Conservation (phyloP, 441 rosid species). For the Geranium incanum region DNA sequence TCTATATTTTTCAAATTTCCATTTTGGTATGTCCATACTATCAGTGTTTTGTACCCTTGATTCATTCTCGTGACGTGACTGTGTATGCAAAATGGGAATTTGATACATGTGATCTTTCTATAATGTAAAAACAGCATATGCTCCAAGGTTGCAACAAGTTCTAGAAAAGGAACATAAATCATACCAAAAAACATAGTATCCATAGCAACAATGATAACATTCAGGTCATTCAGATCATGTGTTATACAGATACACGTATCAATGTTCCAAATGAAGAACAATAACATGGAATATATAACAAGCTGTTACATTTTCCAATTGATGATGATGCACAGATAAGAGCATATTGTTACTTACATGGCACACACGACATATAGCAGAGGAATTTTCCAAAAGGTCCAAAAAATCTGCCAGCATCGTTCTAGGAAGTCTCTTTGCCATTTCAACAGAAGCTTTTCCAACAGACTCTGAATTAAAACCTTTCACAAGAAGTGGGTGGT, state of each 20-base stretch:
- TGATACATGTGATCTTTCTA: no score
- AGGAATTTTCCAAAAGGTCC: slow-evolving; percentile 46
- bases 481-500: slow-evolving; percentile 80
- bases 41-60: no score
- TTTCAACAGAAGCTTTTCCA: slow-evolving; percentile 56
- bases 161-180: no score
- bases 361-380: slow-evolving; percentile 67
- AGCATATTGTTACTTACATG: slow-evolving; percentile 38
- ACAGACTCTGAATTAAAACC: slow-evolving; percentile 48
- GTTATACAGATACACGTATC: background rate
- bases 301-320: background rate
- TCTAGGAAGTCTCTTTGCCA: slow-evolving; percentile 58
- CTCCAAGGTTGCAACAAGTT: no score
- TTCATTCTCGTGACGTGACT: no score
- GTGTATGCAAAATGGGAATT: no score
- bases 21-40: no score
- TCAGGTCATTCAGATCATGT: background rate
- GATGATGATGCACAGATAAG: slow-evolving; percentile 1
- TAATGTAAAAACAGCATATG: no score
- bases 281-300: background rate
- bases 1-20: no score
- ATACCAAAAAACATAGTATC: background rate
- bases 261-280: background rate
- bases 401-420: slow-evolving; percentile 48
- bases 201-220: background rate